Evolutionary conservation across 768 basidiomycete species (phyloP), one percentile per base, ranked within the genome.

Genomic region (Agrocybe praecox): DNA sequence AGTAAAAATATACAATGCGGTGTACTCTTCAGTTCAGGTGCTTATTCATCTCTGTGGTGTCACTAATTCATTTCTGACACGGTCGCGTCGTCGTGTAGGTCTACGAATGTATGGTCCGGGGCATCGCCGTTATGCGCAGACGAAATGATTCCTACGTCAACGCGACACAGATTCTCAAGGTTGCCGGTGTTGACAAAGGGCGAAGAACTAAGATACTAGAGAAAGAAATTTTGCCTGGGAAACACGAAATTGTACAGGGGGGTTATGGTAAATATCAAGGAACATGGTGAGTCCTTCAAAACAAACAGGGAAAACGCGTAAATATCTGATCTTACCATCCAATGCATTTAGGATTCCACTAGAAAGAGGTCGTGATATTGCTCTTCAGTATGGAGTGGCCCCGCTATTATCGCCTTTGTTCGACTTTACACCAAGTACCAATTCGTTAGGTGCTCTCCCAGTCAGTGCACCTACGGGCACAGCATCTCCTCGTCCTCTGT

Each of bases 211-310:
- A 98, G 83, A 97, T 98, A 52, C 78, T 94, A 14, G 92, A 98
- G 80, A 97, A 96, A 72, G 96, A 99, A 76, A 94, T 99, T 60
- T 82, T 96, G 43, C 90, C 91, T 55, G 95, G 94, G 46, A 89
- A 90, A 73, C 94, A 97, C 72, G 96, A 99, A 73, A 98, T 98
- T 71, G 94, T 99, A 6, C 97, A 98, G 72, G 97, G 97, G 36
- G 97, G 97, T 26, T 98, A 98, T 69, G 97, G 97, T 22, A 96
- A 98, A 77, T 99, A 98, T 71, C 97, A 99, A 72, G 97, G 97
- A 62, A 98, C 96, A 55, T 99, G 97, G 96, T 96, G 67, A 68
- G 87, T 65, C 44, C 26, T 56, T 48, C 46, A 42, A 23, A 53
- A 11, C 18, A 17, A 26, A 19, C 36, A 12, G 55, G 36, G 44